These are phyloP conservation scores for Allium cepa DNA, from an alignment of 106 monocot species.

Conservation along the genomic window DNA sequence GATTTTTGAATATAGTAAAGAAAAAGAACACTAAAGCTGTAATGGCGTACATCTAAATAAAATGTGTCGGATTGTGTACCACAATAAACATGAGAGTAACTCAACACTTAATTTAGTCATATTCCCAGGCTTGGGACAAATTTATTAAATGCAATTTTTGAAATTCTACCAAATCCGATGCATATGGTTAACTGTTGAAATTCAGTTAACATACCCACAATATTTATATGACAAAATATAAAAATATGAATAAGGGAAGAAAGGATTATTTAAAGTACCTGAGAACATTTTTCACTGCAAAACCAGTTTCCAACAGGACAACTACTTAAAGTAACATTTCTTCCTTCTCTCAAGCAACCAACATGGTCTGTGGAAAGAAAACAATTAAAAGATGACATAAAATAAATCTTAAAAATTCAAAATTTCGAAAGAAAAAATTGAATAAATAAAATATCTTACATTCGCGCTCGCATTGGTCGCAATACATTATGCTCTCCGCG, in stretches of 20 bases:
- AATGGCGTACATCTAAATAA: no score
- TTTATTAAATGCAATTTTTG: no score
- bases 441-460: background rate
- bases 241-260: background rate
- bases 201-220: no score
- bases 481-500: slow-evolving; percentile 40
- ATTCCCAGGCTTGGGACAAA: no score
- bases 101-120: no score
- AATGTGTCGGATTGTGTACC: no score
- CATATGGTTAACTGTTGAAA: no score
- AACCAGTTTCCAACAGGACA: slow-evolving; percentile 63
- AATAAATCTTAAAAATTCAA: slow-evolving; percentile 10
- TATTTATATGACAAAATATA: background rate
- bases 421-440: background rate
- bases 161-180: no score
- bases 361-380: slow-evolving; percentile 42
- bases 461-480: slow-evolving; percentile 50
- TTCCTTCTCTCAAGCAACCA: slow-evolving; percentile 37
- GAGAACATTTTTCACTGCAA: slow-evolving; percentile 52
- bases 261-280: slow-evolving; percentile 25
- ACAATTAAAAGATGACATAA: background rate
- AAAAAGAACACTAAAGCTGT: no score
- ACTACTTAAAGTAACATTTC: slow-evolving; percentile 9
- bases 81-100: no score
- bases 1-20: no score